These are phyloP conservation scores for Lathyrus tuberosus DNA, from an alignment of 306 rosid species.

Conservation along the genomic window DNA sequence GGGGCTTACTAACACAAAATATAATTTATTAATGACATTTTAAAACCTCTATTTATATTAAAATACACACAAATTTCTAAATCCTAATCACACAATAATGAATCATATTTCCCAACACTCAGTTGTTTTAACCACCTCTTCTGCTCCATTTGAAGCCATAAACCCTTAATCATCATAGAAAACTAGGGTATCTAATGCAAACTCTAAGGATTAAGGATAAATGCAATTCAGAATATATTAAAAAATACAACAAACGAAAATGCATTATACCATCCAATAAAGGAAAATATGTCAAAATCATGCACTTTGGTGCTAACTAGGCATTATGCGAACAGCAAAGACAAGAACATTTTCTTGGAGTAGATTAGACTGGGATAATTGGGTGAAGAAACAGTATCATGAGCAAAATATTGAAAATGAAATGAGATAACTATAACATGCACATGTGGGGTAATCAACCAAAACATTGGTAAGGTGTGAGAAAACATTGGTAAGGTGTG, in stretches of 20 bases:
- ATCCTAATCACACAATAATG: conserved; percentile 11
- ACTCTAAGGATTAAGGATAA: conserved; percentile 6
- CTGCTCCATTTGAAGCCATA: conserved; percentile 10
- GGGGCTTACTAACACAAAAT: conserved; percentile 18
- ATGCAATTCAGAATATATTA: conserved; percentile 6
- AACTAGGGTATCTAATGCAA: conserved; percentile 20
- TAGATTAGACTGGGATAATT: conserved; percentile 3
- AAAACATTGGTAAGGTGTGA: conserved; percentile 9
- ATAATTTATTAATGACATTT: conserved; percentile 3
- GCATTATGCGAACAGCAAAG: conserved; percentile 6
- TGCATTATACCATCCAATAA: conserved; percentile 22
- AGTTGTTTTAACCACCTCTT: neutral
- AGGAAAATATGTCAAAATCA: conserved; percentile 19
- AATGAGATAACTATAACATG: conserved; percentile 8
- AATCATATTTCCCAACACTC: conserved; percentile 22
- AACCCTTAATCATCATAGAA: conserved; percentile 21
- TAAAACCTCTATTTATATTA: conserved; percentile 22
- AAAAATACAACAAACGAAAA: neutral
- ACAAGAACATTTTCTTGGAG: conserved; percentile 12
- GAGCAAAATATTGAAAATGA: conserved; percentile 9
- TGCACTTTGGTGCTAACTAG: conserved; percentile 28
- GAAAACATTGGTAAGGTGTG: too few relatives aligned
- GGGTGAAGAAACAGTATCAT: conserved; percentile 7
- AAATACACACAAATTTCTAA: neutral
- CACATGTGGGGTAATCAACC: neutral